Evolutionary conservation across 2,329 filamentous ascomycete species (phyloP), one percentile per base, ranked within the genome.

Genomic region (Daldinia eschscholtzii): DNA sequence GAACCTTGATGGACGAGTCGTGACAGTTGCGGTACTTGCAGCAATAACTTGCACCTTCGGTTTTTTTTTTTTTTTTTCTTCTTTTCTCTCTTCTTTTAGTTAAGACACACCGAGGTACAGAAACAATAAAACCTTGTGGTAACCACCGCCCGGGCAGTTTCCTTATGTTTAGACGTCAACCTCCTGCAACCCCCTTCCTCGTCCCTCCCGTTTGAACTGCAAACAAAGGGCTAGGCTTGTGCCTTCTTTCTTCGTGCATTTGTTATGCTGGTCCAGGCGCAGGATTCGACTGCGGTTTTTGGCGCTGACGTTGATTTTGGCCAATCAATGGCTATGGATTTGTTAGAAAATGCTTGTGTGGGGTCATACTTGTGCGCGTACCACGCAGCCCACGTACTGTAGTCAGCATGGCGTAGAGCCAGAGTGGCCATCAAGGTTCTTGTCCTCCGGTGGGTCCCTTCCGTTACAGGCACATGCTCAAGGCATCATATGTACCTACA

Each of bases 391-490:
- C n/a, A 6, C 26, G 18, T 55, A 55, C 12, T 53, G 28, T 18
- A 37, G 50, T 55, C 30, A 50, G 20, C 26, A 53, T 33, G 30
- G 30, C 28, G 28, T 46, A 48, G 3, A 48, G 33, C 13, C 13
- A 37, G 37, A 23, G 30, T 58, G 65, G 42, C 68, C 68, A 68
- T 70, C 65, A 70, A 68, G 65, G 68, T 70, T 64, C 65, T 66
- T 33, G 4, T 50, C 26, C 15, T 7, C 18, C 18, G 9, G 46
- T 52, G 46, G 46, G 7, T n/a, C 26, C 26, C 6, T 30, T 26
- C 46, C 26, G 46, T 52, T 28, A 28, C 13, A 12, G 26, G 26
- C 46, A 50, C 46, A 50, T 30, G 46, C 26, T 50, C 26, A 30
- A 46, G 12, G 12, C 44, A 23, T 15, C 4, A 6, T 33, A 33